phyloP scores from a whole-genome alignment of 495 filamentous ascomycete genomes.

The Neurospora cerealis region DNA sequence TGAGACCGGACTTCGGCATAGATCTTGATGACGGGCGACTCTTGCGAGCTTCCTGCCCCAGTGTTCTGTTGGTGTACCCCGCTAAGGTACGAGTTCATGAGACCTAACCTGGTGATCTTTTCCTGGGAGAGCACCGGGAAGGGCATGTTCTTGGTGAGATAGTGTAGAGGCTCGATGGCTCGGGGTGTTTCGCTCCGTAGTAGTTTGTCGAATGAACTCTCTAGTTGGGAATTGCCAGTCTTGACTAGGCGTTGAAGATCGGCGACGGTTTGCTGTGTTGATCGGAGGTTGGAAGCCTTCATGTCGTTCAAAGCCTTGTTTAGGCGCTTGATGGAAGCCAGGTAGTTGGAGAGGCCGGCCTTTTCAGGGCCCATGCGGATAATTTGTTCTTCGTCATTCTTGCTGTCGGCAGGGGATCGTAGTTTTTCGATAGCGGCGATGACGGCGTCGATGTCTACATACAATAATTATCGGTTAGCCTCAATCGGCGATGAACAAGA shows the following conservation, averaged over 20 bases:
- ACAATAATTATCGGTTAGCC: conserved; percentile 7
- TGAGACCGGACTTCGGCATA: conserved; percentile 80
- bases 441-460: conserved; percentile 70
- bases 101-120: conserved; percentile 36
- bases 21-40: conserved; percentile 56
- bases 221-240: conserved; percentile 67
- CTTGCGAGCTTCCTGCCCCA: conserved; percentile 41
- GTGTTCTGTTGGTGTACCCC: conserved; percentile 18
- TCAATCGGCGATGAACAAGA: not conserved
- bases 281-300: conserved; percentile 73
- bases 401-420: conserved; percentile 77
- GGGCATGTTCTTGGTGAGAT: conserved; percentile 72
- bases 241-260: conserved; percentile 71
- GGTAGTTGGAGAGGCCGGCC: conserved; percentile 72
- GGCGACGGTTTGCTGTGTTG: conserved; percentile 79
- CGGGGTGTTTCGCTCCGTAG: conserved; percentile 57
- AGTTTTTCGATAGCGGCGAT: conserved; percentile 79
- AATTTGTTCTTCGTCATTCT: conserved; percentile 80
- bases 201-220: conserved; percentile 67
- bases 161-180: conserved; percentile 81
- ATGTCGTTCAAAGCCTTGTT: conserved; percentile 73
- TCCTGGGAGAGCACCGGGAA: conserved; percentile 40
- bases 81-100: conserved; percentile 41
- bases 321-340: conserved; percentile 79
- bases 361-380: conserved; percentile 77